These are phyloP conservation scores for Yarrowia osloensis DNA, from an alignment of 805 yeast species.

Conservation along the genomic window DNA sequence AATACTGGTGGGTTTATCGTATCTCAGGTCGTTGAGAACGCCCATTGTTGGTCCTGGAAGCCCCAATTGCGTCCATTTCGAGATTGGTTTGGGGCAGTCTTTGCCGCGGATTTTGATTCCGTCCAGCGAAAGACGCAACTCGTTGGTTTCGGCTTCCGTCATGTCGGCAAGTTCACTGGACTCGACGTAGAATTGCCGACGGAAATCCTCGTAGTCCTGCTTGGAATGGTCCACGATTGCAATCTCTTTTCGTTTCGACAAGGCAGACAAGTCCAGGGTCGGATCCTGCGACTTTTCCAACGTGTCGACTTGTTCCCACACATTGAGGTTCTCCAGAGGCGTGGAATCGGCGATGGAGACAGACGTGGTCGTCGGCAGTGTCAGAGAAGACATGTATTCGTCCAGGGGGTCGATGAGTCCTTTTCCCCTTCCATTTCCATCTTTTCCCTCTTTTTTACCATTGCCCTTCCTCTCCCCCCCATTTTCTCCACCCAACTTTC, in stretches of 20 bases:
- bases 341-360: conserved; percentile 32
- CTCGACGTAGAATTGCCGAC: conserved; percentile 64
- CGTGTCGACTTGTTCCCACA: conserved; percentile 38
- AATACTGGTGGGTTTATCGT: conserved; percentile 74
- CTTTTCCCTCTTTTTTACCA: background rate
- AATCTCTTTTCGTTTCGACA: conserved; percentile 50
- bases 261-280: conserved; percentile 41
- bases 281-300: conserved; percentile 39
- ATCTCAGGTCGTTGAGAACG: conserved; percentile 55
- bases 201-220: conserved; percentile 54
- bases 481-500: conserved; percentile 2
- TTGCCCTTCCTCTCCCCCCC: background rate
- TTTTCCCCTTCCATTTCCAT: background rate
- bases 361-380: conserved; percentile 26
- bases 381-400: conserved; percentile 46
- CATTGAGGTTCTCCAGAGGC: conserved; percentile 30
- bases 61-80: conserved; percentile 81
- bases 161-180: conserved; percentile 54
- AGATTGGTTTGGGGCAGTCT: conserved; percentile 62
- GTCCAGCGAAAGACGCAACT: conserved; percentile 55
- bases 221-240: conserved; percentile 51
- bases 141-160: conserved; percentile 57
- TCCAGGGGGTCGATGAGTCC: conserved; percentile 50
- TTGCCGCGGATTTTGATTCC: conserved; percentile 68
- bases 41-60: conserved; percentile 60